Conservation (phyloP, 257 asterid genomes). For the Nicotiana knightiana region DNA sequence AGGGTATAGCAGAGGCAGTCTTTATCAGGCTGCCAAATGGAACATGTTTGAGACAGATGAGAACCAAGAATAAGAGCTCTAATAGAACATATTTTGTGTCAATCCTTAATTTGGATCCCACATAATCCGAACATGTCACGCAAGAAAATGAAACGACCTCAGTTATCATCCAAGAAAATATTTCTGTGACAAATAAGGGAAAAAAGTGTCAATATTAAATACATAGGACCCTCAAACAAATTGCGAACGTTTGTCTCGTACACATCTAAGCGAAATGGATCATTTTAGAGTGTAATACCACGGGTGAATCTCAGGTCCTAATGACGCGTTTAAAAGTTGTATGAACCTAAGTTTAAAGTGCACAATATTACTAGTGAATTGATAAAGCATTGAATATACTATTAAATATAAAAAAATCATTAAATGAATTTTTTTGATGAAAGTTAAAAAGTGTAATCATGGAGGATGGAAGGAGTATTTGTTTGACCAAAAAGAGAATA, state of each 20-base stretch:
- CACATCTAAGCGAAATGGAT: too few relatives aligned
- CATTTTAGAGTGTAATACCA: too few relatives aligned
- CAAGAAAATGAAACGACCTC: background rate
- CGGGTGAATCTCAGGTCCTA: too few relatives aligned
- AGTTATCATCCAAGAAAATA: background rate
- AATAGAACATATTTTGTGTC: background rate
- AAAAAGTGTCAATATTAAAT: background rate
- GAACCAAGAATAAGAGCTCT: background rate
- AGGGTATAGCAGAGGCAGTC: background rate
- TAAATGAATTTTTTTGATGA: too few relatives aligned
- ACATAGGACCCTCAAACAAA: background rate
- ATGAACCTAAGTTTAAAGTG: too few relatives aligned
- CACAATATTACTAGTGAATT: too few relatives aligned
- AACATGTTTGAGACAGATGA: background rate
- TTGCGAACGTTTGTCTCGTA: background rate
- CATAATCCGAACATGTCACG: background rate
- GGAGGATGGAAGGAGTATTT: too few relatives aligned
- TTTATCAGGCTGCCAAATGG: background rate
- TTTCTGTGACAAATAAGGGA: background rate
- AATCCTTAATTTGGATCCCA: conserved; percentile 5
- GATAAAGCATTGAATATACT: too few relatives aligned
- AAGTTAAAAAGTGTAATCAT: too few relatives aligned
- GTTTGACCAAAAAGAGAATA: too few relatives aligned
- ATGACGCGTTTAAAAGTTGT: too few relatives aligned
- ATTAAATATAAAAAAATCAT: too few relatives aligned